phyloP scores from a whole-genome alignment of 2,329 filamentous ascomycete genomes.

The Fusarium keratoplasticum region DNA sequence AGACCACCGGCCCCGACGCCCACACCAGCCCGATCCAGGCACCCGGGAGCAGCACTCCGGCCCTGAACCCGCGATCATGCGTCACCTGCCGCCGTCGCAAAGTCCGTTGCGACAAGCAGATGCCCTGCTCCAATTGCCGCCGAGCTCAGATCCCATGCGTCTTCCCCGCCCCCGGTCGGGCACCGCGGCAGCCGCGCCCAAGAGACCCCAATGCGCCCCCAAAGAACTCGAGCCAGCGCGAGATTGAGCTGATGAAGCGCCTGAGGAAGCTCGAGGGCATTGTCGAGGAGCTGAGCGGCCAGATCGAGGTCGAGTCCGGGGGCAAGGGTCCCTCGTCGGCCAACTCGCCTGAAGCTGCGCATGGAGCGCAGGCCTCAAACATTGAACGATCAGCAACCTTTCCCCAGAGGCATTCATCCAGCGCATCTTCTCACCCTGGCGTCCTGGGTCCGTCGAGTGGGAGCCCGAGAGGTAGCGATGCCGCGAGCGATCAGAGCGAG shows the following conservation, averaged over 20 bases:
- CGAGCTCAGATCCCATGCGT: slow-evolving; percentile 78
- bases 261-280: slow-evolving; percentile 80
- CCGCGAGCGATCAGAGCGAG: slow-evolving; percentile 51
- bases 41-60: slow-evolving; percentile 49
- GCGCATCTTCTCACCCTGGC: slow-evolving; percentile 25
- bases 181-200: slow-evolving; percentile 73
- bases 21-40: slow-evolving; percentile 51
- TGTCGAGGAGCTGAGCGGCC: slow-evolving; percentile 75
- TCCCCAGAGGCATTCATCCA: slow-evolving; percentile 32
- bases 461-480: slow-evolving; percentile 44
- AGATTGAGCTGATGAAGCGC: slow-evolving; percentile 77
- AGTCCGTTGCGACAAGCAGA: slow-evolving; percentile 82
- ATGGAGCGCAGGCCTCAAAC: slow-evolving; percentile 22
- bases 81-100: slow-evolving; percentile 68
- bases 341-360: slow-evolving; percentile 46
- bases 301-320: slow-evolving; percentile 66
- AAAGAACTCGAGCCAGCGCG: slow-evolving; percentile 71
- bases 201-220: slow-evolving; percentile 73
- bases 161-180: slow-evolving; percentile 79
- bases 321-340: slow-evolving; percentile 47
- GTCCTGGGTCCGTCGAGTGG: slow-evolving; percentile 2
- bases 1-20: slow-evolving; percentile 54
- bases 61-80: slow-evolving; percentile 61
- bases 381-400: slow-evolving; percentile 27
- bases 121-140: slow-evolving; percentile 81